Evolutionary conservation across 1,284 basidiomycete species (phyloP).

Genomic region (Malassezia vespertilionis): DNA sequence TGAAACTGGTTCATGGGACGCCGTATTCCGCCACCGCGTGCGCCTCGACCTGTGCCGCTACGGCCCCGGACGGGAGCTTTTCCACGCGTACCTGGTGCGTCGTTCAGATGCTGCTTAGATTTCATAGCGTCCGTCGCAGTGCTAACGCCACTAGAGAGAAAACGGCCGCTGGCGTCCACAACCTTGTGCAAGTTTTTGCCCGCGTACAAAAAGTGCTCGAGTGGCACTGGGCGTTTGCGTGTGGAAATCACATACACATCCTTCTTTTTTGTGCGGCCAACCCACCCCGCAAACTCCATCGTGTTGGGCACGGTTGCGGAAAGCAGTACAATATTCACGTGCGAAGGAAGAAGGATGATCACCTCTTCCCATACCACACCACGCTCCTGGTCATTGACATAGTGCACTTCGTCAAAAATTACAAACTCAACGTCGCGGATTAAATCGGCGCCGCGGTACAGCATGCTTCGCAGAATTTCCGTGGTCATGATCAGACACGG

Average conservation of each 20-base stretch:
- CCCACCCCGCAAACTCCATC: constrained; percentile 92
- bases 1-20: too few species aligned
- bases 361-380: constrained; percentile 99
- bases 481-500: constrained; percentile 80
- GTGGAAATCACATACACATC: constrained; percentile 99
- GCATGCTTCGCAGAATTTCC: constrained; percentile 96
- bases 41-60: constrained; percentile 24
- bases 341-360: constrained; percentile 58
- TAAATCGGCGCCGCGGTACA: constrained; percentile 68
- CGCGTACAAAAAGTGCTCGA: constrained; percentile 94
- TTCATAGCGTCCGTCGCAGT: constrained; percentile 75
- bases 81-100: constrained; percentile 66
- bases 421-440: constrained; percentile 99
- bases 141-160: constrained; percentile 54
- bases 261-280: constrained; percentile 97
- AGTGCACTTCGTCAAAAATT: constrained; percentile 99
- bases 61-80: constrained; percentile 56
- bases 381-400: constrained; percentile 97
- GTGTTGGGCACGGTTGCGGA: constrained; percentile 98
- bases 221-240: constrained; percentile 83
- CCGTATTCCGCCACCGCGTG: constrained; percentile 51
- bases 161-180: constrained; percentile 71
- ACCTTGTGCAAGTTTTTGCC: constrained; percentile 84
- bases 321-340: constrained; percentile 57
- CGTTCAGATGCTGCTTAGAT: constrained; percentile 91